Base-by-base conservation (phyloP, 2,329 filamentous ascomycete genomes). In the Aspergillus piperis region DNA sequence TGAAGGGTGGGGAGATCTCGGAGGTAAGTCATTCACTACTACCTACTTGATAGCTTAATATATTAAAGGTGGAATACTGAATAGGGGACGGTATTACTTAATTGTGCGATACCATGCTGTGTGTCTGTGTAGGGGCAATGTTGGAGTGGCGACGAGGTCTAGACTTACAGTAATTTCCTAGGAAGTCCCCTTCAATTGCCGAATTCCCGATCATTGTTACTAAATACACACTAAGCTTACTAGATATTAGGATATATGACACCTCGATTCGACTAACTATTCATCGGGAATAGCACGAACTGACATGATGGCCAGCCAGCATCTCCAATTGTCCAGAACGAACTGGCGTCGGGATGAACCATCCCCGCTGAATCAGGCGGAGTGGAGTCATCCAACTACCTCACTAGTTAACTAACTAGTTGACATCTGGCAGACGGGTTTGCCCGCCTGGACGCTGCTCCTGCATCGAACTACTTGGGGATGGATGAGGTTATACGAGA, bases 401-500 rank as follows among this genome's bases (percentile, higher is more conserved):
- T 36, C 5, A 36, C 32, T 15, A 13, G 32, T 21, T 21, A 13
- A 21, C 5, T 8, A n/a, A 32, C 23, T 36, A 44, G 38, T n/a
- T 54, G 52, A 17, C 27, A 23, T 30, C 39, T 19, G 42, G 25
- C 36, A 5, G 48, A 41, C 51, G 10, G 10, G 36, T n/a, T 41
- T 23, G n/a, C 27, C 23, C 10, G 30, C 17, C 17, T 41, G 21
- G 19, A 21, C n/a, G 13, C 38, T 42, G 39, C 39, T 17, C 17
- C 19, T 17, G 27, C 19, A 30, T 44, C 17, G 41, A 44, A 44
- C 42, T 25, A 25, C 38, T 32, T 44, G 13, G 8, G 23, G 41
- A 36, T 36, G 53, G 53, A 32, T 55, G 53, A 36, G 32, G 41
- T 55, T 8, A 55, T 55, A 55, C 53, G 53, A 55, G 39, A 55